phyloP scores from a whole-genome alignment of 2,329 filamentous ascomycete species.

The Diplodia corticola region DNA sequence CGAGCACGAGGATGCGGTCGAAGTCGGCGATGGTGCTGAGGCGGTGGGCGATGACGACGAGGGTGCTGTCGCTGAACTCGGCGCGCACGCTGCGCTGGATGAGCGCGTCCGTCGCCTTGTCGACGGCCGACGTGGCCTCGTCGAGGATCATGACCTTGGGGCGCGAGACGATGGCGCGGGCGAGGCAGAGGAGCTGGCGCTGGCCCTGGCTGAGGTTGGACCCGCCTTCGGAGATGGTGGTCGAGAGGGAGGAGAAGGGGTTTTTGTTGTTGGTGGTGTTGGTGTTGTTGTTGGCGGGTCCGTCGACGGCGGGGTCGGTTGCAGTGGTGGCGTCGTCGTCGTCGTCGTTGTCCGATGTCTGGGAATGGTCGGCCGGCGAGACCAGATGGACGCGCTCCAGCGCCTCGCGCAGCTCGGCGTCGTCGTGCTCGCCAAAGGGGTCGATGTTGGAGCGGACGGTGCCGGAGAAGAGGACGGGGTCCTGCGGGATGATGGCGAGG shows the following conservation, averaged over 20 bases:
- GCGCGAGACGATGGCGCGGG: conserved; percentile 39
- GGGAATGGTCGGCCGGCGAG: background rate
- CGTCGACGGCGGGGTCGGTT: background rate
- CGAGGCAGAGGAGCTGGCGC: conserved; percentile 30
- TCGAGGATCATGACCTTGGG: conserved; percentile 79
- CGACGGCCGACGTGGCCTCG: conserved; percentile 69
- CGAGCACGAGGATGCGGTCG: conserved; percentile 32
- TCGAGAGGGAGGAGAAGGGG: conserved; percentile 26
- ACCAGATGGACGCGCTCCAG: conserved; percentile 71
- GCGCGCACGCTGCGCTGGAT: conserved; percentile 28
- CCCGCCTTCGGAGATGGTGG: conserved; percentile 26
- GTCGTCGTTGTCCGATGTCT: background rate
- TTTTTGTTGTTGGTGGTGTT: too few relatives aligned
- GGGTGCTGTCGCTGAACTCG: conserved; percentile 28
- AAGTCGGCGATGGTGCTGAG: conserved; percentile 30
- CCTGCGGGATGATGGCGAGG: conserved; percentile 79
- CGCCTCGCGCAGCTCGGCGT: conserved; percentile 68
- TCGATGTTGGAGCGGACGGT: conserved; percentile 76
- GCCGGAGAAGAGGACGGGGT: conserved; percentile 79
- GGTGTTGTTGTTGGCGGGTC: conserved; percentile 21
- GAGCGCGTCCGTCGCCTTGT: conserved; percentile 28
- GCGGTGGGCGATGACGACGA: conserved; percentile 34
- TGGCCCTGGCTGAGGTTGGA: conserved; percentile 29
- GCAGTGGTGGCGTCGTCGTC: background rate
- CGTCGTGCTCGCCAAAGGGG: conserved; percentile 69